These are phyloP conservation scores for Naganishia vishniacii DNA, from an alignment of 768 basidiomycete genomes.

Conservation along the genomic window DNA sequence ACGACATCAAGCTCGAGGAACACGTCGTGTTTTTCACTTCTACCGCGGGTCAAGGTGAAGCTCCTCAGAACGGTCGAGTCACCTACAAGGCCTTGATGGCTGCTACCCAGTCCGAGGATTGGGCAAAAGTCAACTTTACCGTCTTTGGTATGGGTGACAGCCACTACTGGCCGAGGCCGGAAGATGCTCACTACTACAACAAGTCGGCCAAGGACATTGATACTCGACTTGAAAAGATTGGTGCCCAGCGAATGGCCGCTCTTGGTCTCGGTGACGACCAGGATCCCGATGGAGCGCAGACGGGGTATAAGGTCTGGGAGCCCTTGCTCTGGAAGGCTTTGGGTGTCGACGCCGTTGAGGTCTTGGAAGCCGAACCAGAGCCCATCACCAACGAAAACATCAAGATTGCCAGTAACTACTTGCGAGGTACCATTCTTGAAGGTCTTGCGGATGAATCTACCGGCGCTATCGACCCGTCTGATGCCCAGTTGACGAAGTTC, in stretches of 20 bases:
- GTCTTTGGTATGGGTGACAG: constrained; percentile 97
- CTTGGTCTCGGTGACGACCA: constrained; percentile 93
- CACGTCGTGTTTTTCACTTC: constrained; percentile 83
- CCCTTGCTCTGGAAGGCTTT: constrained; percentile 85
- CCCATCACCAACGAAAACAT: constrained; percentile 99
- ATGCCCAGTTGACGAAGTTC: constrained; percentile 96
- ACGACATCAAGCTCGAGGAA: constrained; percentile 63
- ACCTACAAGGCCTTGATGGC: constrained; percentile 70
- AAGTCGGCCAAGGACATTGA: constrained; percentile 89
- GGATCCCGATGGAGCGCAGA: constrained; percentile 90
- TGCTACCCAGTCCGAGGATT: constrained; percentile 56
- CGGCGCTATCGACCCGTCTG: constrained; percentile 82
- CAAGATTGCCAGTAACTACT: constrained; percentile 88
- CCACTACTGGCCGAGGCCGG: constrained; percentile 96
- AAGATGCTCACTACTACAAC: constrained; percentile 98
- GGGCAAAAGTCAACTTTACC: constrained; percentile 62
- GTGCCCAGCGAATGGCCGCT: constrained; percentile 64
- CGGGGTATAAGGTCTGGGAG: constrained; percentile 97
- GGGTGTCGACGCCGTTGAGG: constrained; percentile 81
- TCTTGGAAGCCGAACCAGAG: constrained; percentile 87
- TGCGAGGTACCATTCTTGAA: constrained; percentile 90
- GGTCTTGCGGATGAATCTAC: constrained; percentile 79
- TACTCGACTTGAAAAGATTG: constrained; percentile 67
- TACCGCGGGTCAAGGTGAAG: constrained; percentile 93
- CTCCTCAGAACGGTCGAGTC: constrained; percentile 89